Conservation (phyloP, 208 protist species). For the Crithidia bombi region DNA sequence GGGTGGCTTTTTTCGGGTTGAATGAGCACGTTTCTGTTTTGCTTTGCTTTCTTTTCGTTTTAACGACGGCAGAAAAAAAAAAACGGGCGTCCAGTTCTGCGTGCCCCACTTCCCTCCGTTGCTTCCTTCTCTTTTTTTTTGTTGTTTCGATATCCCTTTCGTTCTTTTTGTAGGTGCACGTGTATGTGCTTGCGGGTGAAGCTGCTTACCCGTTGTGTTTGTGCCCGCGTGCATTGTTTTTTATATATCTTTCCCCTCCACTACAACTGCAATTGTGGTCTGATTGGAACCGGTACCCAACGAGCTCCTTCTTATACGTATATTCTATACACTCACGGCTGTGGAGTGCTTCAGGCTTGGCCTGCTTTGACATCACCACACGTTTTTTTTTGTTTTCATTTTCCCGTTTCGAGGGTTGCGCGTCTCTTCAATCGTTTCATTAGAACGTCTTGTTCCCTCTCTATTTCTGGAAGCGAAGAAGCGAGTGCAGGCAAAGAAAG, state of each 20-base stretch:
- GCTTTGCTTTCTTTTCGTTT: no score
- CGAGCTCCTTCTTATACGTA: background rate
- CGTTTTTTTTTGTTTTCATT: constrained; percentile 5
- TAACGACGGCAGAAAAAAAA: no score
- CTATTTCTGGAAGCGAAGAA: no score
- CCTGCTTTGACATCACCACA: background rate
- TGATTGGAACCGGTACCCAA: constrained; percentile 1
- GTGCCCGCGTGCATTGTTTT: background rate
- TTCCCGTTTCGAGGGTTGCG: no score
- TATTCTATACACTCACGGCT: background rate
- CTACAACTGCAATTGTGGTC: background rate
- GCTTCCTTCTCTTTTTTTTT: constrained; percentile 1
- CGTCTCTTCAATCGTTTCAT: background rate
- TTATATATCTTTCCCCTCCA: background rate
- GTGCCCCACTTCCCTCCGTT: no score
- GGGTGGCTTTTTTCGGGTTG: no score
- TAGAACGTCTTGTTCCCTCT: no score
- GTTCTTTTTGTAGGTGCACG: background rate
- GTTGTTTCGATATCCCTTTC: background rate
- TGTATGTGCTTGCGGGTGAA: background rate
- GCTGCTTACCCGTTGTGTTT: background rate
- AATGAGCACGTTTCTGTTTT: no score
- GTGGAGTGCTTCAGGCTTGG: background rate
- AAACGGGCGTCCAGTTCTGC: no score
- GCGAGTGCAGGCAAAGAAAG: no score